Base-by-base conservation (phyloP, 805 yeast genomes). In the Candida orba region DNA sequence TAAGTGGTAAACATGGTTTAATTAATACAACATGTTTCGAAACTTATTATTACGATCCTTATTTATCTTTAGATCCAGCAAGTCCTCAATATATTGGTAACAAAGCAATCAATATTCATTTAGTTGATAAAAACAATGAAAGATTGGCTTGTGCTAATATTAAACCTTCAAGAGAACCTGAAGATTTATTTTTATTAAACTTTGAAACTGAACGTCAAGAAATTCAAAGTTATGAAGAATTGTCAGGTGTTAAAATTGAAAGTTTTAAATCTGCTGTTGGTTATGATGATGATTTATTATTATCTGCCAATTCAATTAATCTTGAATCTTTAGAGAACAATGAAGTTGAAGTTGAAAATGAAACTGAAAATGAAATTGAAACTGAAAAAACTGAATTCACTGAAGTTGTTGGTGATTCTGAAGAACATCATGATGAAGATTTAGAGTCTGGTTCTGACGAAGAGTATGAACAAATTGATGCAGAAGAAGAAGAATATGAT, bases 1-100 rank as follows among this genome's bases (percentile, higher is more conserved):
- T 83, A 53, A 75, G 85, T 31, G 91, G 91, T 36, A 83, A 82
- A 59, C 89, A 83, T 62, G 91, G 91, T 12, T 73, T 66, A 64
- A 79, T 84, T 55, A 73, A 81, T 57, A 72, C 85, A 18, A 81
- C 86, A 12, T 81, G 87, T 58, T 80, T 76, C 60, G 82, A 80
- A 60, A 66, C 77, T 25, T 68, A 70, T 46, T 84, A 79, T 59
- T 64, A 69, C 46, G 90, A 84, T 56, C 82, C 81, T 7, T 83
- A 72, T 59, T 60, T 84, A 42, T 79, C 89, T 0, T 71, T 83
- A 59, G 71, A 79, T 53, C 73, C 75, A 32, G 60, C 63, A 39
- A 69, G 77, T 38, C 71, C 73, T 37, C 72, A 84, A n/a, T 76
- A 71, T 54, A 68, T 82, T 53, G 76, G 81, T 46, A 81, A 80